Evolutionary conservation across 2,329 filamentous ascomycete species (phyloP).

Genomic region (Blastomyces silverae): DNA sequence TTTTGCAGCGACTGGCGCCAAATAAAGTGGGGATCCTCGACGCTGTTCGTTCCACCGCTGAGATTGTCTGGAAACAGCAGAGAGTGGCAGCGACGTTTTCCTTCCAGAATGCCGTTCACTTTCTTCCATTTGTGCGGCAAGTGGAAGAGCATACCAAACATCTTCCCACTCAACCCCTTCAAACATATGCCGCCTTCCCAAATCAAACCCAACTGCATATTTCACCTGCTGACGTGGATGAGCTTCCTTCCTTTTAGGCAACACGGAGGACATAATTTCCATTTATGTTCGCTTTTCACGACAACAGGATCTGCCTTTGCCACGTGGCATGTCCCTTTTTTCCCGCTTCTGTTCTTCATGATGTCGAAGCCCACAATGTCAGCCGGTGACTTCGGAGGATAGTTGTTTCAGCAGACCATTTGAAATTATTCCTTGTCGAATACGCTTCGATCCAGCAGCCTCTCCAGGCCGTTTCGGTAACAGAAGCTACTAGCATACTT

Average conservation of each 20-base stretch:
- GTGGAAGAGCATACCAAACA: background rate
- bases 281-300: background rate
- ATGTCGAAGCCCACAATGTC: background rate
- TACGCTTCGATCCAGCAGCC: background rate
- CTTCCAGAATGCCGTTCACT: background rate
- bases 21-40: conserved; percentile 2
- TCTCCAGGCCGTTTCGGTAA: background rate
- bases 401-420: background rate
- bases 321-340: background rate
- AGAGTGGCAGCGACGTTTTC: background rate
- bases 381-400: background rate
- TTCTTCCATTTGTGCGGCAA: background rate
- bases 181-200: no score
- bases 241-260: background rate
- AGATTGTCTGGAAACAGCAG: background rate
- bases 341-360: background rate
- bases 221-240: background rate
- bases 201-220: no score
- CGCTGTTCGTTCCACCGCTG: background rate
- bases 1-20: background rate
- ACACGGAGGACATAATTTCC: background rate
- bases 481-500: background rate
- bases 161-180: background rate
- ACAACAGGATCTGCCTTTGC: background rate
- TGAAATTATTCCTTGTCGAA: background rate